Percentiles rank a stretch among this genome's conserved stretches.
Evolutionary conservation across 176 grass and related monocot genomes (phyloP).

Genomic region (Hyparrhenia diplandra): DNA sequence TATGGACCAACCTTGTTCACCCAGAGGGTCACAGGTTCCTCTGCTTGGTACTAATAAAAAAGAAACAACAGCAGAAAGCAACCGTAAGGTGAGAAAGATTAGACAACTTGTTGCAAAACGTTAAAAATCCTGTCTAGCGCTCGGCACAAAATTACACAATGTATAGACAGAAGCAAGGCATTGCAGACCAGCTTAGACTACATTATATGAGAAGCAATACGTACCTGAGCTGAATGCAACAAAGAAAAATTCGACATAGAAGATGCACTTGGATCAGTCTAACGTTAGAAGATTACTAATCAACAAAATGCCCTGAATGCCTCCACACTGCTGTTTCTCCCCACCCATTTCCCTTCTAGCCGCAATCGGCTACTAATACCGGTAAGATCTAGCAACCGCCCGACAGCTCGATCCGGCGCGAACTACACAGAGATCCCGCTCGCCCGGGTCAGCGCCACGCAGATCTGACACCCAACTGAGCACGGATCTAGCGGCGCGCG

Average conservation of each 20-base stretch:
- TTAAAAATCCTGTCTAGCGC: not conserved
- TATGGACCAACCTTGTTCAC: conserved; percentile 98
- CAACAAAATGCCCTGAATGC: not conserved
- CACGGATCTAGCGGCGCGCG: conserved; percentile 23
- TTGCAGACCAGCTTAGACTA: not conserved
- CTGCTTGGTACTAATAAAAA: conserved; percentile 61
- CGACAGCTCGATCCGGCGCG: not conserved
- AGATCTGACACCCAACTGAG: conserved; percentile 43
- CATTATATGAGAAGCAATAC: not conserved
- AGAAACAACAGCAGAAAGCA: not conserved
- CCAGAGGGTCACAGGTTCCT: conserved; percentile 75
- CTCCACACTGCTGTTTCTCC: not conserved
- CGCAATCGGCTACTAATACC: not conserved
- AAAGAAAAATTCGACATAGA: not conserved
- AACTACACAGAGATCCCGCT: conserved; percentile 29
- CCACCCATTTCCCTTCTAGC: not conserved
- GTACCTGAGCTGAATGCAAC: not conserved
- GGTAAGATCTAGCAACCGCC: conserved; percentile 12
- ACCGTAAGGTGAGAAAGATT: not conserved
- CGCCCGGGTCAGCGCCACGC: not conserved
- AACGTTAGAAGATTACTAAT: not conserved
- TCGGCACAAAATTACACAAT: not conserved
- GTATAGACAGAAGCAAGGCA: not conserved
- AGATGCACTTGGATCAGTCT: not conserved
- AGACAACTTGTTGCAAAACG: not conserved